phyloP scores from a whole-genome alignment of 2,329 filamentous ascomycete genomes.

The Aspergillus awamori region DNA sequence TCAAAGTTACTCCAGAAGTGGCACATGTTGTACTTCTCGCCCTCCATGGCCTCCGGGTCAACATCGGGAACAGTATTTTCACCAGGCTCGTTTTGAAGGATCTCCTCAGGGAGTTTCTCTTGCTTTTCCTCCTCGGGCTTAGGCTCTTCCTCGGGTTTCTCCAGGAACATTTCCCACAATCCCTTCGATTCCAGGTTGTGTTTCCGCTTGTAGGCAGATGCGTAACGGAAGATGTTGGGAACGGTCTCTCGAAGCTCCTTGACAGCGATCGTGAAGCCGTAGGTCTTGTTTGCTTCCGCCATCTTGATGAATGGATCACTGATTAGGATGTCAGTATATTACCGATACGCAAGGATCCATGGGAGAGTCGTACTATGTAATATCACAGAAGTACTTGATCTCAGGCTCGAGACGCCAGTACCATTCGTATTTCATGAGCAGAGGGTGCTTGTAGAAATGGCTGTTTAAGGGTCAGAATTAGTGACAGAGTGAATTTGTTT shows the following conservation, averaged over 20 bases:
- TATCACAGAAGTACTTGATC: slow-evolving; percentile 99
- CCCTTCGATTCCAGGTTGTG: slow-evolving; percentile 90
- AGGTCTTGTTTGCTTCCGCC: slow-evolving; percentile 93
- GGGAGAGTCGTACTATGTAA: slow-evolving; percentile 77
- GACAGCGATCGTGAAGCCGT: slow-evolving; percentile 97
- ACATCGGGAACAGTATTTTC: slow-evolving; percentile 74
- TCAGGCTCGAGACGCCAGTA: slow-evolving; percentile 99
- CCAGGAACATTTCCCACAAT: slow-evolving; percentile 98
- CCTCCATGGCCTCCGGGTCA: slow-evolving; percentile 92
- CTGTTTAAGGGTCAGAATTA: slow-evolving; percentile 46
- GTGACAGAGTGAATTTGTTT: background rate
- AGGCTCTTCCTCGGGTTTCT: slow-evolving; percentile 57
- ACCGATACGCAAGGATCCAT: background rate
- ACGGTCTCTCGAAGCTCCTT: slow-evolving; percentile 98
- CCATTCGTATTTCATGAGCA: slow-evolving; percentile 97
- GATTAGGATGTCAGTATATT: slow-evolving; percentile 34
- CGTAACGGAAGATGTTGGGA: slow-evolving; percentile 97
- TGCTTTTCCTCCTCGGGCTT: slow-evolving; percentile 66
- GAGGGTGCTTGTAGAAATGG: slow-evolving; percentile 96
- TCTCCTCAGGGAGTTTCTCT: slow-evolving; percentile 77
- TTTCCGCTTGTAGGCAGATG: slow-evolving; percentile 92
- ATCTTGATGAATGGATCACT: slow-evolving; percentile 96
- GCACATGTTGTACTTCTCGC: slow-evolving; percentile 99
- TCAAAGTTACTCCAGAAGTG: slow-evolving; percentile 99
- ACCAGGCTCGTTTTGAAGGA: slow-evolving; percentile 73